These are phyloP conservation scores for Raffaelea arxii DNA, from an alignment of 2,329 filamentous ascomycete species.

Conservation along the genomic window DNA sequence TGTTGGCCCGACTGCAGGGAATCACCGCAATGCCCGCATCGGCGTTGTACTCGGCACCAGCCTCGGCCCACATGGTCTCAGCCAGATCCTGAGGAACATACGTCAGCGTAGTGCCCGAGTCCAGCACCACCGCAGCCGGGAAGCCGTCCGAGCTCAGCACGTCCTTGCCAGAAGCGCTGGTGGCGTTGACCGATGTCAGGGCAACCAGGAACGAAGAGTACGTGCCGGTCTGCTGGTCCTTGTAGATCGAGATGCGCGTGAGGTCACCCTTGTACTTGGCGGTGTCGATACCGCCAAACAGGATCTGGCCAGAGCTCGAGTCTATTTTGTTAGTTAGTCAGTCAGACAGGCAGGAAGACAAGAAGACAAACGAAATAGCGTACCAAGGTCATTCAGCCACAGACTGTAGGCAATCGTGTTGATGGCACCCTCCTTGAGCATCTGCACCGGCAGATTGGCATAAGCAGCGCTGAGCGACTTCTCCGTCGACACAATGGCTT, in stretches of 20 bases:
- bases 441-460: slow-evolving; percentile 52
- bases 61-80: slow-evolving; percentile 41
- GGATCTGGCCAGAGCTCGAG: slow-evolving; percentile 56
- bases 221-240: slow-evolving; percentile 24
- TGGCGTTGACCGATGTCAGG: slow-evolving; percentile 36
- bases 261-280: slow-evolving; percentile 60
- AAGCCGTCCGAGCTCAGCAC: slow-evolving; percentile 29
- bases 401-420: slow-evolving; percentile 61
- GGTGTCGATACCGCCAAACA: slow-evolving; percentile 75
- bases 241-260: slow-evolving; percentile 48
- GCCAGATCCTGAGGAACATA: slow-evolving; percentile 57
- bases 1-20: slow-evolving; percentile 37
- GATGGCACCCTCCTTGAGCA: slow-evolving; percentile 54
- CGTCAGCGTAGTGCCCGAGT: slow-evolving; percentile 65
- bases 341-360: neutral
- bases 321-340: slow-evolving; percentile 16
- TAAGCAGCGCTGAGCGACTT: slow-evolving; percentile 25
- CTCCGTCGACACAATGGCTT: slow-evolving; percentile 31
- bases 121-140: slow-evolving; percentile 55
- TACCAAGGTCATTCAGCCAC: slow-evolving; percentile 49
- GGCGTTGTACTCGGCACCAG: slow-evolving; percentile 37
- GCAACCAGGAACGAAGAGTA: slow-evolving; percentile 39
- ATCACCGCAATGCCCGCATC: slow-evolving; percentile 31
- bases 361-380: slow-evolving; percentile 1
- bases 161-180: slow-evolving; percentile 40